Conservation (phyloP, 2,329 filamentous ascomycete genomes). For the Neoarthrinium moseri region DNA sequence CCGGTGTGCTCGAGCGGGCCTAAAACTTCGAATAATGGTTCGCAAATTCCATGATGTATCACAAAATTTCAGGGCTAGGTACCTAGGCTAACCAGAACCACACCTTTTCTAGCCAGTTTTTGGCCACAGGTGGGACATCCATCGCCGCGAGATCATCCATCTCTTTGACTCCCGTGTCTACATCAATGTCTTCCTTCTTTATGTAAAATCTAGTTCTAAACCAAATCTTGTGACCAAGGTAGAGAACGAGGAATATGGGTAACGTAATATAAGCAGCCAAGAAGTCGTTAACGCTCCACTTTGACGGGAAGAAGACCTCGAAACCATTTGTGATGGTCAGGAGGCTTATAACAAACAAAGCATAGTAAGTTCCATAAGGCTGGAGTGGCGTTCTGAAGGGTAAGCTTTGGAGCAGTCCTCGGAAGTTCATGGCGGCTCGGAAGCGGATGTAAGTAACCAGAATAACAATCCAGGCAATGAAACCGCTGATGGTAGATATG, state of each 20-base stretch:
- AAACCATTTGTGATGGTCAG: constrained; percentile 76
- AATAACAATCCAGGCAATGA: constrained; percentile 60
- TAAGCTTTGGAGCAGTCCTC: constrained; percentile 48
- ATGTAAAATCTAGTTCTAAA: constrained; percentile 42
- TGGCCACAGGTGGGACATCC: constrained; percentile 45
- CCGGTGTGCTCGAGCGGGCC: too few relatives aligned
- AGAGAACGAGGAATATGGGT: constrained; percentile 59
- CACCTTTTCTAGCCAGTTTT: constrained; percentile 48
- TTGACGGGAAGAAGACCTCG: constrained; percentile 65
- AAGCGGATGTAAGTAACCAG: constrained; percentile 60
- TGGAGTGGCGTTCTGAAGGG: constrained; percentile 54
- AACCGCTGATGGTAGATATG: constrained; percentile 62
- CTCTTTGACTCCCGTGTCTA: constrained; percentile 58
- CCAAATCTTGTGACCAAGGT: constrained; percentile 58
- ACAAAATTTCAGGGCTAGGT: too few relatives aligned
- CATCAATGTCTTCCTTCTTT: constrained; percentile 50
- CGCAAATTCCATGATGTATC: too few relatives aligned
- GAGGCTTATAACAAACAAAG: constrained; percentile 56
- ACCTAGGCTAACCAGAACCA: constrained; percentile 57
- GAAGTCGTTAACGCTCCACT: constrained; percentile 65
- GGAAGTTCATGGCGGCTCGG: constrained; percentile 51
- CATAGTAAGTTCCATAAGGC: constrained; percentile 64
- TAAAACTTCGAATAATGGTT: too few relatives aligned
- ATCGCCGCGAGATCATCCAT: constrained; percentile 57
- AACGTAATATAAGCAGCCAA: constrained; percentile 63